These are phyloP conservation scores for Rhizophagus sp. DNA, from an alignment of 192 early-diverging fungal genomes.

Conservation along the genomic window DNA sequence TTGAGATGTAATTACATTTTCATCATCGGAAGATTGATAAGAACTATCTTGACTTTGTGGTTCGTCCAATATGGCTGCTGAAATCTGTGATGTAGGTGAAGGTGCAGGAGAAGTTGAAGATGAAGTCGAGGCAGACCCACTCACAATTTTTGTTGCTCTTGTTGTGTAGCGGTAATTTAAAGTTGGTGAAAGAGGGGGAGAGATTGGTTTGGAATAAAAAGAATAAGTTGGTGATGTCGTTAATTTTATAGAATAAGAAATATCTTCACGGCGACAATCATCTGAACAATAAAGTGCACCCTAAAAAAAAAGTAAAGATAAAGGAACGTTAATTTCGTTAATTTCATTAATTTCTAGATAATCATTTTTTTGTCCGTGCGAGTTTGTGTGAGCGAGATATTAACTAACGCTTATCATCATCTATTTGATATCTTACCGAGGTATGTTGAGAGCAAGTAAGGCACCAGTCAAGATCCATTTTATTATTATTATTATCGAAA, in stretches of 20 bases:
- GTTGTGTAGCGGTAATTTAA: not conserved
- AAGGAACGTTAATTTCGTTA: not conserved
- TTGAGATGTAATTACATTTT: not conserved
- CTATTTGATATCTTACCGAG: not conserved
- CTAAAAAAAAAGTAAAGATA: not conserved
- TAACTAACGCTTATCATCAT: not conserved
- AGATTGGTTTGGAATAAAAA: not conserved
- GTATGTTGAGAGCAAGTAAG: conserved; percentile 23
- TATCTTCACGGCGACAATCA: not conserved
- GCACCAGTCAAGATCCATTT: conserved; percentile 26
- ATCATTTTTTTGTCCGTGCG: too few relatives aligned
- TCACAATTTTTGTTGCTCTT: not conserved
- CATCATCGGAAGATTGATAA: not conserved
- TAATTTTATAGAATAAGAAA: not conserved
- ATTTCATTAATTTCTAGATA: too few relatives aligned
- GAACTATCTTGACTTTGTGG: not conserved
- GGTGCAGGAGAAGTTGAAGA: not conserved
- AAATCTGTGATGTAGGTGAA: not conserved
- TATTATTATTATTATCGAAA: not conserved
- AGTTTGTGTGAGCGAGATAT: not conserved
- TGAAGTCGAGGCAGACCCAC: not conserved
- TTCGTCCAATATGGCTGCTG: not conserved
- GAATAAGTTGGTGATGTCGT: not conserved
- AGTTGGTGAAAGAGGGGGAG: not conserved
- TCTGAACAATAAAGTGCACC: conserved; percentile 19